A percentile compares a stretch with the other conserved stretches of the same genome.
Conservation (phyloP, 371 early-diverging fungal species). For the Circinella minor region DNA sequence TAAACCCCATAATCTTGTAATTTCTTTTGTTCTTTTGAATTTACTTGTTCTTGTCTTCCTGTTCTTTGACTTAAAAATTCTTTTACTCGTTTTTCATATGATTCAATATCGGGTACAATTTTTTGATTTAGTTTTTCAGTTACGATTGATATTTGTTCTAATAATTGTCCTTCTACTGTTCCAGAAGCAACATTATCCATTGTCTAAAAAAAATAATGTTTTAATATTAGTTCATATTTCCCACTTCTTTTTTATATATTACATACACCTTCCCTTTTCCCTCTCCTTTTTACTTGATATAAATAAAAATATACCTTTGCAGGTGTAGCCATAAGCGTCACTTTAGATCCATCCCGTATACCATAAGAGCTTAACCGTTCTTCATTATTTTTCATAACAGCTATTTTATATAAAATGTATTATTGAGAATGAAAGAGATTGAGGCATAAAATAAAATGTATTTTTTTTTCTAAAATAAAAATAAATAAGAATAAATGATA, state of each 20-base stretch:
- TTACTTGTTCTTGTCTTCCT: neutral
- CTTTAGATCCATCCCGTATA: conserved; percentile 22
- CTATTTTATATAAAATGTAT: conserved; percentile 10
- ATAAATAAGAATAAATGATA: too few species aligned
- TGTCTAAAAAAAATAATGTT: too few species aligned
- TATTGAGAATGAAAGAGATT: neutral
- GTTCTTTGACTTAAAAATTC: neutral
- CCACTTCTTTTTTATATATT: too few species aligned
- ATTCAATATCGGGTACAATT: conserved; percentile 25
- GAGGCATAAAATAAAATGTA: too few species aligned
- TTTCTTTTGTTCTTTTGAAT: conserved; percentile 23
- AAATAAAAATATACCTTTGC: neutral
- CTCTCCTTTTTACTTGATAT: neutral
- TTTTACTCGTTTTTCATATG: conserved; percentile 27
- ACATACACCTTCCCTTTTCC: too few species aligned
- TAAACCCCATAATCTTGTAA: conserved; percentile 24
- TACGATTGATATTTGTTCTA: conserved; percentile 12
- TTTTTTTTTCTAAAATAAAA: neutral
- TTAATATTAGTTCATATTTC: too few species aligned
- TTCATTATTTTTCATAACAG: conserved; percentile 31
- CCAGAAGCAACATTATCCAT: neutral
- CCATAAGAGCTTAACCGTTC: conserved; percentile 21
- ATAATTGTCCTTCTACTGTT: conserved; percentile 10
- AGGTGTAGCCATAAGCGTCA: conserved; percentile 20
- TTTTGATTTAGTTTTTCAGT: conserved; percentile 13